These are phyloP conservation scores for Sporothrix brunneoviolacea DNA, from an alignment of 2,329 filamentous ascomycete genomes.

Conservation along the genomic window DNA sequence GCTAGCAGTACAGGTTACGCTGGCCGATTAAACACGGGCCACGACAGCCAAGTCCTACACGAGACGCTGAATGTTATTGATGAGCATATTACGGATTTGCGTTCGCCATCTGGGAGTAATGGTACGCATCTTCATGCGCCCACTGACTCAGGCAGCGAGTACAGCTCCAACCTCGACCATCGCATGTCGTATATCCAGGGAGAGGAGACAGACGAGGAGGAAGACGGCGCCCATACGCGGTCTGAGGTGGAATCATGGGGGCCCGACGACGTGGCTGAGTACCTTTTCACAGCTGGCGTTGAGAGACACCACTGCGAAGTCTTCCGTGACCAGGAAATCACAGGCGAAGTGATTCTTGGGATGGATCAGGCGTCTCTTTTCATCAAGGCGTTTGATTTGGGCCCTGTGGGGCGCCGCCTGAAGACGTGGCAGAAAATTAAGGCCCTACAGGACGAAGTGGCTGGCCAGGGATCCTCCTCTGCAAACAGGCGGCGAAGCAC, in stretches of 20 bases:
- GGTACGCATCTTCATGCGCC: constrained; percentile 45
- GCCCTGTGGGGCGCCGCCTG: constrained; percentile 78
- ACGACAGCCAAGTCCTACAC: constrained; percentile 76
- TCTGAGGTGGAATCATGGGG: constrained; percentile 75
- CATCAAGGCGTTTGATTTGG: constrained; percentile 90
- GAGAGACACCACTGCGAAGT: constrained; percentile 89
- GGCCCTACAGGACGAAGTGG: constrained; percentile 79
- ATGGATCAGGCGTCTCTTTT: constrained; percentile 96
- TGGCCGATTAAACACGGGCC: constrained; percentile 29
- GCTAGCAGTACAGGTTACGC: constrained; percentile 30
- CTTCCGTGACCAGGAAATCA: constrained; percentile 92
- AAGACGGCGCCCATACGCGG: constrained; percentile 59
- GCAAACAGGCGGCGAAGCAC: constrained; percentile 35
- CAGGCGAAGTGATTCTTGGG: constrained; percentile 82
- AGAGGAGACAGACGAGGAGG: constrained; percentile 91
- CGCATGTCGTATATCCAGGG: constrained; percentile 88
- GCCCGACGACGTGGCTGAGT: constrained; percentile 77
- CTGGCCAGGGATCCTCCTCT: constrained; percentile 36
- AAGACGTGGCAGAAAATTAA: constrained; percentile 98
- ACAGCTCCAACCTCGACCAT: constrained; percentile 70
- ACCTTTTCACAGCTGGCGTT: constrained; percentile 76
- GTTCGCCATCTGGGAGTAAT: constrained; percentile 43
- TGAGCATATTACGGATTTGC: constrained; percentile 88
- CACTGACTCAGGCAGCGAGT: constrained; percentile 83
- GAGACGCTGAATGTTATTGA: constrained; percentile 95